Evolutionary conservation across 371 early-diverging fungal species (phyloP).

Genomic region (Capniomyces stellatus): DNA sequence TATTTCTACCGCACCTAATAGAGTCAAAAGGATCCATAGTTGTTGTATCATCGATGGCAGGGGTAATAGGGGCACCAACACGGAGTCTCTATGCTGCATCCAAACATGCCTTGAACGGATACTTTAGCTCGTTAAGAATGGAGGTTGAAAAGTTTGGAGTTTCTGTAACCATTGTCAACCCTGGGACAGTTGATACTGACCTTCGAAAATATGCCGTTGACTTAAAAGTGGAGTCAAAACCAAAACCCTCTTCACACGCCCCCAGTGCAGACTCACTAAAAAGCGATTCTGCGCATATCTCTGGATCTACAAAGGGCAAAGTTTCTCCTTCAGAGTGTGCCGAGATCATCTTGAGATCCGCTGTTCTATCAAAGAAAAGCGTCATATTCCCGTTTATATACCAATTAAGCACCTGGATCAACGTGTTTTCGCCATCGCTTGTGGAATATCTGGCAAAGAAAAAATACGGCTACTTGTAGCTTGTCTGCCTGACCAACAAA

Average conservation of each 20-base stretch:
- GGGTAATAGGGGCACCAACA: slow-evolving; percentile 61
- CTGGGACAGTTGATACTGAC: slow-evolving; percentile 61
- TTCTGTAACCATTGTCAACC: slow-evolving; percentile 41
- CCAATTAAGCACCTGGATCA: slow-evolving; percentile 28
- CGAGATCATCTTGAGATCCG: slow-evolving; percentile 35
- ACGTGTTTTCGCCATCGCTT: slow-evolving; percentile 35
- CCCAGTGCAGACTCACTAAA: too few relatives aligned
- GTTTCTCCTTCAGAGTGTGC: slow-evolving; percentile 40
- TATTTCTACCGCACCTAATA: slow-evolving; percentile 38
- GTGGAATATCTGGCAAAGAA: slow-evolving; percentile 46
- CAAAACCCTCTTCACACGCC: too few relatives aligned
- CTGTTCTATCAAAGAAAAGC: slow-evolving; percentile 34
- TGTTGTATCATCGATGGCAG: slow-evolving; percentile 66
- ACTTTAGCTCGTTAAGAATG: slow-evolving; percentile 64
- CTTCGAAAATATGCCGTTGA: slow-evolving; percentile 54
- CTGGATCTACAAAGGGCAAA: slow-evolving; percentile 41
- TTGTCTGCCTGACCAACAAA: neutral
- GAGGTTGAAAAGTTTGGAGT: slow-evolving; percentile 41
- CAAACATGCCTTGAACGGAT: slow-evolving; percentile 71
- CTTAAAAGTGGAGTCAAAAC: neutral
- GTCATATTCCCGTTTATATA: slow-evolving; percentile 46
- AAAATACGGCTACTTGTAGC: slow-evolving; percentile 31
- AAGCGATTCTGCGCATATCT: slow-evolving; percentile 9
- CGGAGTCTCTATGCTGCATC: slow-evolving; percentile 60
- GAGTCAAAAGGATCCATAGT: slow-evolving; percentile 36